Base-by-base conservation (phyloP, 163 green algal genomes). In the Scenedesmus sp. region DNA sequence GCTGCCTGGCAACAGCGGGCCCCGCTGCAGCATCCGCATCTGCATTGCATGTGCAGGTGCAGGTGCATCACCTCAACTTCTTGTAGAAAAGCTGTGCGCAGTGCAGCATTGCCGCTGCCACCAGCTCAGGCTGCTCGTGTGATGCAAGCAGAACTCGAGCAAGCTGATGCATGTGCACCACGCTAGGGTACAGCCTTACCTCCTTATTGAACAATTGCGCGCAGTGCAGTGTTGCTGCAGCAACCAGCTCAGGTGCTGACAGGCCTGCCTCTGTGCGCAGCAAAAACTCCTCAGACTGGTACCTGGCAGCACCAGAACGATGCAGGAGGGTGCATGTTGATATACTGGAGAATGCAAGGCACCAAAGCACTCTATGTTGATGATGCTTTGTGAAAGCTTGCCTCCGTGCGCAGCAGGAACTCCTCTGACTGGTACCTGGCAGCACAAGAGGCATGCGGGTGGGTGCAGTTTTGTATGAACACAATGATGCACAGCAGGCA, bases 21-120 rank as follows among this genome's bases (percentile, higher is more conserved):
- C 34, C 34, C 34, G 34, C 34, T 46, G 34, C 34, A 46, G 34
- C 34, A 46, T 46, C 34, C 0, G 34, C 34, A 46, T 46, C 34
- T 46, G 34, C 34, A 46, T 46, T 46, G 34, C 34, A 46, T 46
- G 34, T 46, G 34, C 34, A 46, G 0, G 34, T 46, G 34, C 34
- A 46, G n/a, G n/a, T n/a, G n/a, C n/a, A n/a, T 46, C 34, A 46
- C 34, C 34, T 46, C 0, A 94, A 88, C 89, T 95, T 46, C 84
- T 94, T 89, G 3, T 74, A 57, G 76, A 96, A 96, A 5, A 96
- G 90, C 23, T 54, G 1, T 1, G 94, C 94, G 57, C 89, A 94
- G 74, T 93, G 94, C 84, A 90, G 18, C 20, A 93, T 96, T 18
- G 95, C 95, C 1, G 90, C 46, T 2, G 62, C 59, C 1, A 96